Base-by-base conservation (phyloP, 31 red algal genomes). In the Pterothamnion heteromorphum region DNA sequence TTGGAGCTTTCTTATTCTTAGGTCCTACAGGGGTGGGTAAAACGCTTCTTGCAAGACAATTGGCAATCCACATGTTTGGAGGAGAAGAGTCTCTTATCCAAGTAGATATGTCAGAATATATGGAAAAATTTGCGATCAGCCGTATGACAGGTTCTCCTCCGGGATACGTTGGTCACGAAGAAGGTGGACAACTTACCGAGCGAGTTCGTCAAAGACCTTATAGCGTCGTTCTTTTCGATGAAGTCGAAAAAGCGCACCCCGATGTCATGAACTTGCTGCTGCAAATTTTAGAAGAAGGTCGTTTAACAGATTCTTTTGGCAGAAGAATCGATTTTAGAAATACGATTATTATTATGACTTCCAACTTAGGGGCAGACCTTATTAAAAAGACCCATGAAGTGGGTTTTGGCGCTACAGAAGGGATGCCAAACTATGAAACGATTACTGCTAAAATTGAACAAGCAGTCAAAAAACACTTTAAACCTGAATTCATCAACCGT, bases 21-120 rank as follows among this genome's bases (percentile, higher is more conserved):
- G 96, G 96, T 20, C 96, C 96, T 44, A 97, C 96, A 22, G 96
- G 96, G 3, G 95, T 96, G 21, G 96, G 96, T 80, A 97, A 97
- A 57, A 97, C 96, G 0, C 93, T 95, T 51, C 87, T 97, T 24
- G 91, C 91, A 32, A 92, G 91, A 27, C 74, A 43, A 43, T 87
- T 97, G 87, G 92, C 96, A 0, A 39, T 88, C 26, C 91, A 80
- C 74, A 43, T 97, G 3, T 97, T 96, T 92, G 95, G 95, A 32
- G 84, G 89, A 23, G 35, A 74, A 22, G 39, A 39, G 27, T 83
- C 93, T 4, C 89, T 97, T 2, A 82, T 94, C 30, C 91, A 95
- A 35, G 41, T 97, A 27, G 96, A 97, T 78, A 95, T 97, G 95
- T 88, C 74, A 32, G 96, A 97, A 51, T 97, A 97, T 92, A 93